A percentile compares a stretch with the other conserved stretches of the same genome.
phyloP scores from a whole-genome alignment of 257 asterid genomes.

The Lycium ferocissimum region DNA sequence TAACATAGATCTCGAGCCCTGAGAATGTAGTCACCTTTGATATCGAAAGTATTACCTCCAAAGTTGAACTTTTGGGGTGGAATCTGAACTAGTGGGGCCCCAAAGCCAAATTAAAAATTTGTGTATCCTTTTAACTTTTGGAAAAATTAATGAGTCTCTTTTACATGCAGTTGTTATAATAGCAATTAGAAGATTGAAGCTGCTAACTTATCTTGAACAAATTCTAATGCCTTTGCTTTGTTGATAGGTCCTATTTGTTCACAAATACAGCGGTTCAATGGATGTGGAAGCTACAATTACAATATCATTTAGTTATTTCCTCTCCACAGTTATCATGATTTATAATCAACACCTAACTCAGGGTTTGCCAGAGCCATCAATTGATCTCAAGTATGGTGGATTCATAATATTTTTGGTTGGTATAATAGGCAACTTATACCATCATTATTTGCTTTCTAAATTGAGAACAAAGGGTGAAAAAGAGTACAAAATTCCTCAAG shows the following conservation, averaged over 20 bases:
- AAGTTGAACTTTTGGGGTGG: not conserved
- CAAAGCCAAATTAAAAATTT: not conserved
- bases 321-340: constrained; percentile 47
- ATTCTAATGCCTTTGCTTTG: not conserved
- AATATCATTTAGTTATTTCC: constrained; percentile 58
- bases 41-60: too few relatives aligned
- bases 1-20: not conserved
- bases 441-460: constrained; percentile 65
- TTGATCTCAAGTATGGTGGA: constrained; percentile 55
- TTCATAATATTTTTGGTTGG: constrained; percentile 51
- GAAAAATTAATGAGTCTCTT: not conserved
- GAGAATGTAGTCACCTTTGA: not conserved
- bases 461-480: constrained; percentile 55
- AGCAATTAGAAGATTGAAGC: not conserved
- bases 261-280: constrained; percentile 60
- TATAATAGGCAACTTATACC: constrained; percentile 64
- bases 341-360: constrained; percentile 50
- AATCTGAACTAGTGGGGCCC: not conserved
- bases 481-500: constrained; percentile 61
- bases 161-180: not conserved
- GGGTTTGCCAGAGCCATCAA: constrained; percentile 49
- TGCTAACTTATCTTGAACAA: not conserved
- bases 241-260: constrained; percentile 63
- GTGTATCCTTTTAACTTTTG: not conserved
- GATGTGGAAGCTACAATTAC: constrained; percentile 47